A percentile compares a stretch with the other conserved stretches of the same genome.
Evolutionary conservation across 495 filamentous ascomycete species (phyloP).

Genomic region (Tuber microsphaerosporum): DNA sequence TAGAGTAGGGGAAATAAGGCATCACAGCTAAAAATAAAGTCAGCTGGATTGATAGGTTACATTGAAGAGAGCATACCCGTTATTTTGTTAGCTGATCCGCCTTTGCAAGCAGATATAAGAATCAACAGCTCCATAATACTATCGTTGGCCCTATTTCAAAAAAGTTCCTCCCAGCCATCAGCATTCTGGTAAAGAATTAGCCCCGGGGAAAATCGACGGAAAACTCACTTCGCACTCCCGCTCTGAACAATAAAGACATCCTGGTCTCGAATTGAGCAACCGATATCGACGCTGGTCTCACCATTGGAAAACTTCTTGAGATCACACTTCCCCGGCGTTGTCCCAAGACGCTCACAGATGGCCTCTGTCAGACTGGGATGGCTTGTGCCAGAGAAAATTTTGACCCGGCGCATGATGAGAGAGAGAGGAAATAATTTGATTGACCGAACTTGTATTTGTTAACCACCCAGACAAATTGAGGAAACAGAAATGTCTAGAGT

Average conservation of each 20-base stretch:
- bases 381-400: slow-evolving; percentile 65
- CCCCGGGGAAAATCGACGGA: slow-evolving; percentile 25
- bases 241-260: slow-evolving; percentile 99
- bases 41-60: slow-evolving; percentile 17
- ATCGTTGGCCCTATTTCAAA: slow-evolving; percentile 67
- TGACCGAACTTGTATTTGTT: neutral
- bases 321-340: slow-evolving; percentile 56
- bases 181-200: slow-evolving; percentile 18
- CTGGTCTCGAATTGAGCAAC: slow-evolving; percentile 89
- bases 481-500: slow-evolving; percentile 13
- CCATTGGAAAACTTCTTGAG: slow-evolving; percentile 75
- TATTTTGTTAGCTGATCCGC: slow-evolving; percentile 92
- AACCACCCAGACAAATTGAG: neutral
- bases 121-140: slow-evolving; percentile 97
- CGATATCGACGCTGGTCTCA: slow-evolving; percentile 90
- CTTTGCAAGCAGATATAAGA: slow-evolving; percentile 97
- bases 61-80: slow-evolving; percentile 57
- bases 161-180: slow-evolving; percentile 18
- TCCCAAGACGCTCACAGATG: slow-evolving; percentile 66
- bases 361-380: slow-evolving; percentile 62
- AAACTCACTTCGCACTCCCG: slow-evolving; percentile 65
- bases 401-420: slow-evolving; percentile 58
- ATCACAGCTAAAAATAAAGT: slow-evolving; percentile 65
- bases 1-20: slow-evolving; percentile 97
- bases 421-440: neutral